A percentile compares a stretch with the other conserved stretches of the same genome.
Evolutionary conservation across 805 yeast species (phyloP).

Genomic region (Monosporozyma solicola): DNA sequence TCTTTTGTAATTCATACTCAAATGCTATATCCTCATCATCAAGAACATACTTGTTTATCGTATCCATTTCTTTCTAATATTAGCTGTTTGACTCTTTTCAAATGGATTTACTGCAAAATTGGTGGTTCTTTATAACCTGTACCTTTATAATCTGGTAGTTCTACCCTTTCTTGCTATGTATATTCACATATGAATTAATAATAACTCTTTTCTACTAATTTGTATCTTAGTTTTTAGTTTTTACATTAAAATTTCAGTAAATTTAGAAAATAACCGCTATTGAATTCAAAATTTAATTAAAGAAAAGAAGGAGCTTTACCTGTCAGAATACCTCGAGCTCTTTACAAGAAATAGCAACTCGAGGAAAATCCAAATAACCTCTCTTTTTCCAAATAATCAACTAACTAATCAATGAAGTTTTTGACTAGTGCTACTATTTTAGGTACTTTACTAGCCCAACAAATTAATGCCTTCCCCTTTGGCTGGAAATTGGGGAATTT

Average conservation of each 20-base stretch:
- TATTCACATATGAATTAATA: background rate
- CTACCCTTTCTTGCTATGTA: background rate
- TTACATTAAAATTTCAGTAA: background rate
- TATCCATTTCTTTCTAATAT: background rate
- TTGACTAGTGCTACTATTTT: background rate
- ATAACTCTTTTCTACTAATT: background rate
- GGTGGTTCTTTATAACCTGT: background rate
- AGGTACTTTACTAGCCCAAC: background rate
- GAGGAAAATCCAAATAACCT: background rate
- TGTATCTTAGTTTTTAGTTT: background rate
- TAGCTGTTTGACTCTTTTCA: background rate
- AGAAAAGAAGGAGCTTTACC: background rate
- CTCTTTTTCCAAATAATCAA: background rate
- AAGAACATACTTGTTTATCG: slow-evolving; percentile 4
- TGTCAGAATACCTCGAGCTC: background rate
- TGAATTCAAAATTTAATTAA: background rate
- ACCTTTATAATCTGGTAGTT: background rate
- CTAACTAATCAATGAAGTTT: background rate
- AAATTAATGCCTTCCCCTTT: background rate
- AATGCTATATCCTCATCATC: slow-evolving; percentile 34
- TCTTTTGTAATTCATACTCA: slow-evolving; percentile 36
- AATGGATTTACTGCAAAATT: background rate
- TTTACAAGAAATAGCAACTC: background rate
- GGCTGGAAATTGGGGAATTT: background rate
- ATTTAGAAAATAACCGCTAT: background rate